Base-by-base conservation (phyloP, 371 early-diverging fungal species). In the Mortierella sp. region DNA sequence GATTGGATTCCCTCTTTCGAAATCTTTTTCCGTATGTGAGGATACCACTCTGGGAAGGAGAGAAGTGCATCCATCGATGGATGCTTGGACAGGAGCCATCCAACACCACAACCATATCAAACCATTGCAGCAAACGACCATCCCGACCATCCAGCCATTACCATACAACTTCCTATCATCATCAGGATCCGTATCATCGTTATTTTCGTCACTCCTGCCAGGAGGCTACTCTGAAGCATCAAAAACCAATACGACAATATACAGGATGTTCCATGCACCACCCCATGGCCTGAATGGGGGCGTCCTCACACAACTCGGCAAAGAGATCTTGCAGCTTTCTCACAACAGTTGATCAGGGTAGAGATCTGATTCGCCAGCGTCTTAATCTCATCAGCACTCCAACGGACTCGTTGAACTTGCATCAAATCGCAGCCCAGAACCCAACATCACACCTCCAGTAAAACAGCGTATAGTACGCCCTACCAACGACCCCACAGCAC, bases 1-100 rank as follows among this genome's bases (percentile, higher is more conserved):
- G 64, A 31, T 31, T 64, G 64, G 64, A 64, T 79, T 83, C 84
- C 75, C 80, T 83, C 84, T 83, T 80, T 83, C 77, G 78, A 77
- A 83, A 77, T 83, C 83, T 80, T 77, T 78, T 80, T 83, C 84
- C 77, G 84, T 83, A 83, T 77, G 84, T 83, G 70, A 54, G 73
- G 40, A 67, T 72, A 44, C 40, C 64, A 28, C 57, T 28, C 57
- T 40, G 13, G 26, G n/a, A 57, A 28, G 57, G 55, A 24, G 28
- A 51, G 34, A 21, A 44, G 16, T 26, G 43, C 64, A 82, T 78
- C 74, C 82, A 82, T 74, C 73, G 28, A 80, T 83, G 74, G 75
- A 79, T 77, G 64, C 69, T 77, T 69, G 14, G 24, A 31, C 77
- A 53, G 26, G 74, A 75, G 44, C 73, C 64, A 64, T 64, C 64